phyloP scores from a whole-genome alignment of 768 basidiomycete genomes.

The Lentinula detonsa region DNA sequence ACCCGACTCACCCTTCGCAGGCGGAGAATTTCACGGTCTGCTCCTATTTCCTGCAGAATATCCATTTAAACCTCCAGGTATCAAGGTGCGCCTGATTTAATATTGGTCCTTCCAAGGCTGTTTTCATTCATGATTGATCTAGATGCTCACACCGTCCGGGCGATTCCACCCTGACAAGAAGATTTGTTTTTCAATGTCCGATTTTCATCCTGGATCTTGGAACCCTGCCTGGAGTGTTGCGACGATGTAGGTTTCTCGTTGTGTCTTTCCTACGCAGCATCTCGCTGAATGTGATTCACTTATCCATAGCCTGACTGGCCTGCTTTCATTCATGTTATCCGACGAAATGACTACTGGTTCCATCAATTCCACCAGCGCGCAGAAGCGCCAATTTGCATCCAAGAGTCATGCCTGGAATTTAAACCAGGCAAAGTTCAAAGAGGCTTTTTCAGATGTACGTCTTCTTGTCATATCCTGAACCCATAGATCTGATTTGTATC shows the following conservation, averaged over 20 bases:
- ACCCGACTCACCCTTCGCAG: constrained; percentile 84
- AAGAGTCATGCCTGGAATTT: constrained; percentile 88
- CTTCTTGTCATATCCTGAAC: neutral
- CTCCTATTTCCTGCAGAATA: constrained; percentile 93
- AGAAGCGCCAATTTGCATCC: constrained; percentile 72
- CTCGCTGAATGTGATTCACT: constrained; percentile 8
- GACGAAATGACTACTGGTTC: constrained; percentile 98
- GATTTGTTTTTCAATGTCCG: constrained; percentile 98
- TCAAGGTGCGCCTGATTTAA: constrained; percentile 57
- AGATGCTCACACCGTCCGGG: constrained; percentile 92
- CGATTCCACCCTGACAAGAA: constrained; percentile 90
- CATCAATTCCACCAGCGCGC: constrained; percentile 69
- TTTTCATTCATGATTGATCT: constrained; percentile 1
- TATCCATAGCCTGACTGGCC: constrained; percentile 71
- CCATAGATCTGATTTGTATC: constrained; percentile 4
- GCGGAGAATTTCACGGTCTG: constrained; percentile 92
- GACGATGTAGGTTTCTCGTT: constrained; percentile 63
- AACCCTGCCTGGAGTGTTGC: constrained; percentile 95
- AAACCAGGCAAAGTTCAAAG: constrained; percentile 70
- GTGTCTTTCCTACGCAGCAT: constrained; percentile 8
- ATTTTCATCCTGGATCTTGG: constrained; percentile 94
- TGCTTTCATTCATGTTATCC: constrained; percentile 91
- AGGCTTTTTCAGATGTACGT: constrained; percentile 84
- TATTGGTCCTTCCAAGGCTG: neutral
- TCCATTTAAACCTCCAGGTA: constrained; percentile 94